These are phyloP conservation scores for Neocatenulostroma microsporum DNA, from an alignment of 2,329 filamentous ascomycete genomes.

Conservation along the genomic window DNA sequence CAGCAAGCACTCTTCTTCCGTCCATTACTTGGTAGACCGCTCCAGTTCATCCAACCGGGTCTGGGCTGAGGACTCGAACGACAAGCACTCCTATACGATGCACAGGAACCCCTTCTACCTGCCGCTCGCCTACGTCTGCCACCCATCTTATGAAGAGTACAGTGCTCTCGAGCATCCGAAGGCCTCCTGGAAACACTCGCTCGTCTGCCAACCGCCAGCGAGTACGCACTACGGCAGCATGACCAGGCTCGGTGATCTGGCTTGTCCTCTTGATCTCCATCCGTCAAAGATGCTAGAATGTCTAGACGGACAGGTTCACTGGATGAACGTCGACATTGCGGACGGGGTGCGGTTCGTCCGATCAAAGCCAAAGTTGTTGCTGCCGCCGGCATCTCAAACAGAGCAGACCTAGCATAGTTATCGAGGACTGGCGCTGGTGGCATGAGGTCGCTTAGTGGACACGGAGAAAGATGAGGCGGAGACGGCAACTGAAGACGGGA, in stretches of 20 bases:
- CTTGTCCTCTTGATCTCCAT: too few relatives aligned
- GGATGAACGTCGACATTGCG: neutral
- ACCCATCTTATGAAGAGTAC: neutral
- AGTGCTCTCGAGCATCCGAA: neutral
- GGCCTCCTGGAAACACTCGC: conserved; percentile 6
- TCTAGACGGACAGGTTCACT: too few relatives aligned
- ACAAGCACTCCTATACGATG: neutral
- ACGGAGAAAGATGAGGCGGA: too few relatives aligned
- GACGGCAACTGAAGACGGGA: too few relatives aligned
- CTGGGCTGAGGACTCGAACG: neutral
- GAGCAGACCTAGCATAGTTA: too few relatives aligned
- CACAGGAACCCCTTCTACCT: too few relatives aligned
- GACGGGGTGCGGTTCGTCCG: neutral
- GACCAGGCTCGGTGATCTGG: too few relatives aligned
- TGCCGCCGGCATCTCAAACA: neutral
- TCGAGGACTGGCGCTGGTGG: too few relatives aligned
- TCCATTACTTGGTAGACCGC: neutral
- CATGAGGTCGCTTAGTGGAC: too few relatives aligned
- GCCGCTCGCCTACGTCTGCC: neutral
- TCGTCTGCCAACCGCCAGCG: conserved; percentile 8
- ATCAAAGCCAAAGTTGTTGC: neutral
- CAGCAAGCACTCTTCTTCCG: conserved; percentile 13
- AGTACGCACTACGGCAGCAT: too few relatives aligned
- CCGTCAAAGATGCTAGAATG: too few relatives aligned
- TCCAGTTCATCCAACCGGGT: neutral